A percentile compares a stretch with the other conserved stretches of the same genome.
These are phyloP conservation scores for Globisporangium irregulare DNA, from an alignment of 352 stramenopile species.

Conservation along the genomic window DNA sequence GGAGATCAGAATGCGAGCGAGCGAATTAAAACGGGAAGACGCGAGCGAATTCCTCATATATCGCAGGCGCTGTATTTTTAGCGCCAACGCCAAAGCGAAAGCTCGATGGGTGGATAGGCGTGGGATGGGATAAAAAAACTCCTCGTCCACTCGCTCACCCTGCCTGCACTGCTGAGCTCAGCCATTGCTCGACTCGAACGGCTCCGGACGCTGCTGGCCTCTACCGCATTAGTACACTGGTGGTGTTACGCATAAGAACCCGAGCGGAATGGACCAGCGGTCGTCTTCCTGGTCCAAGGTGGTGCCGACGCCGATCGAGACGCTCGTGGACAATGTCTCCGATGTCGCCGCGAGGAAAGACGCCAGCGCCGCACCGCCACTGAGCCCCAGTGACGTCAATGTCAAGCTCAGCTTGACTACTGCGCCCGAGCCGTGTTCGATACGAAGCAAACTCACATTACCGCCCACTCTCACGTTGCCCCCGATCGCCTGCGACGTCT, in stretches of 20 bases:
- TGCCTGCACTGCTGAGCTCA: too few relatives aligned
- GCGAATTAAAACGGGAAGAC: too few relatives aligned
- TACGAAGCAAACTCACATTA: background rate
- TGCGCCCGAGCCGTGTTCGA: background rate
- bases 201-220: background rate
- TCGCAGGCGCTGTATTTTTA: too few relatives aligned
- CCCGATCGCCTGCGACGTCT: background rate
- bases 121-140: too few relatives aligned
- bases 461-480: background rate
- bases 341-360: background rate
- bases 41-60: too few relatives aligned
- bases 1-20: too few relatives aligned
- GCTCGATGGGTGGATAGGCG: too few relatives aligned
- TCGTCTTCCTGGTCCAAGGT: slow-evolving; percentile 4
- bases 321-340: background rate
- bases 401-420: background rate
- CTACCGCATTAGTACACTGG: background rate
- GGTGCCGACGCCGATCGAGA: background rate
- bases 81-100: too few relatives aligned
- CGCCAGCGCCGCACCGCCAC: background rate
- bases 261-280: background rate
- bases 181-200: background rate
- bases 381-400: background rate
- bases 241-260: background rate
- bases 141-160: background rate